Evolutionary conservation across 1,139 yeast genomes (phyloP), one percentile per base, ranked within the genome.

Genomic region (Protomyces gravidus): DNA sequence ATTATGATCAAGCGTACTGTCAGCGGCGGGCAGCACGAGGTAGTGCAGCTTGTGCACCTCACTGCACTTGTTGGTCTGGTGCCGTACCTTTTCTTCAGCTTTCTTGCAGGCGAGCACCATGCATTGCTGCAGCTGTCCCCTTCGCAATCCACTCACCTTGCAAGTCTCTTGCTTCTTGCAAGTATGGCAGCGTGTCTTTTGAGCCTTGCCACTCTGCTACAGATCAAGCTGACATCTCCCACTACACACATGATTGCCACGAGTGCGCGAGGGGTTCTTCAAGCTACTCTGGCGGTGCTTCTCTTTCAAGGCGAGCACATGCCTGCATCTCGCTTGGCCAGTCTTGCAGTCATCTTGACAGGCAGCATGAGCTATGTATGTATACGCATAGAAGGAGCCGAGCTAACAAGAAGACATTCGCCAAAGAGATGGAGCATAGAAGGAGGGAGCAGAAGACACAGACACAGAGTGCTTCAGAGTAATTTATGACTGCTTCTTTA

Each of bases 211-310:
- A 47, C 59, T n/a, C 46, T 55, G 13, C 17, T 45, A 6, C 59
- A 55, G 21, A 55, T 55, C 45, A 46, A 46, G 23, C 45, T 55
- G 19, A 55, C 59, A 3, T 47, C 53, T 7, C 59, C 59, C n/a
- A 49, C 50, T n/a, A 46, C 59, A 5, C 50, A 55, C 27, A 55
- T 55, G 59, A 55, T 55, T 33, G 28, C 52, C 19, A 42, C 50
- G 2, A 40, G 52, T 15, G 26, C 52, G 11, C 59, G 59, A 2
- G 52, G 59, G 4, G 47, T 55, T 6, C 26, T 47, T 25, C 59
- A 55, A 21, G 23, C 52, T 19, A 23, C 46, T 7, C 51, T 55
- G 4, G 59, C 59, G 4, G 52, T 55, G 26, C 17, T 47, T 33
- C 27, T 45, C 17, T 26, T 55, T n/a, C n/a, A 40, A 23, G 11